These are phyloP conservation scores for Dothistroma pini DNA, from an alignment of 2,329 filamentous ascomycete genomes.

Conservation along the genomic window DNA sequence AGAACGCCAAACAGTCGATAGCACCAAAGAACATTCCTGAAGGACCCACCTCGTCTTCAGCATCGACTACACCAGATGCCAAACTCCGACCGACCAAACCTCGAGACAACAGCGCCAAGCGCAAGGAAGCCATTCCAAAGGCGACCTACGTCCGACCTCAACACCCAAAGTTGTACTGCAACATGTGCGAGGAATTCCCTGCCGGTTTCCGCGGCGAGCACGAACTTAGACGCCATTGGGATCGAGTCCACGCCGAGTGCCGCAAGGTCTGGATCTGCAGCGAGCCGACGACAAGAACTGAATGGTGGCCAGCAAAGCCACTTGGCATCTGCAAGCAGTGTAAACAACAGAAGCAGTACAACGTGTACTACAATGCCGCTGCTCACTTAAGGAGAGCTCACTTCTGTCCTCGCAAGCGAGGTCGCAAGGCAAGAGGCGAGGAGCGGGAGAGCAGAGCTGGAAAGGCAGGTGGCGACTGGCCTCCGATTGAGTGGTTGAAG, in stretches of 20 bases:
- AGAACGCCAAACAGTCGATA: constrained; percentile 28
- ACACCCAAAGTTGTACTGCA: constrained; percentile 68
- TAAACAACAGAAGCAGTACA: constrained; percentile 71
- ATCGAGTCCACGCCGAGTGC: constrained; percentile 61
- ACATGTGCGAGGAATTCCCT: constrained; percentile 65
- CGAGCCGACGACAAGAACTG: constrained; percentile 46
- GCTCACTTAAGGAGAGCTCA: constrained; percentile 85
- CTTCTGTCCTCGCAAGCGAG: constrained; percentile 68
- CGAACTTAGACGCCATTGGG: constrained; percentile 56
- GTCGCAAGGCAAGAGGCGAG: constrained; percentile 54
- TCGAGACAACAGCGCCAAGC: constrained; percentile 3
- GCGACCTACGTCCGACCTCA: constrained; percentile 61
- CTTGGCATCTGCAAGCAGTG: constrained; percentile 83
- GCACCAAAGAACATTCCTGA: constrained; percentile 26
- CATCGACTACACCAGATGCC: constrained; percentile 1
- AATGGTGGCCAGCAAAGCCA: constrained; percentile 52
- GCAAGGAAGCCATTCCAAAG: constrained; percentile 43
- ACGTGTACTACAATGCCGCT: constrained; percentile 90
- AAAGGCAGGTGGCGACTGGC: constrained; percentile 59
- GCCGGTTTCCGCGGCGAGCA: constrained; percentile 84
- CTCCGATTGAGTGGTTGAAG: constrained; percentile 58
- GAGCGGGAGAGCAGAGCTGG: constrained; percentile 54
- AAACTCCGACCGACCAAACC: constrained; percentile 3
- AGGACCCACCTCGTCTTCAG: constrained; percentile 12
- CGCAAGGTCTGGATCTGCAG: constrained; percentile 62